Base-by-base conservation (phyloP, 73 alveolate genomes). In the Loxodes magnus region DNA sequence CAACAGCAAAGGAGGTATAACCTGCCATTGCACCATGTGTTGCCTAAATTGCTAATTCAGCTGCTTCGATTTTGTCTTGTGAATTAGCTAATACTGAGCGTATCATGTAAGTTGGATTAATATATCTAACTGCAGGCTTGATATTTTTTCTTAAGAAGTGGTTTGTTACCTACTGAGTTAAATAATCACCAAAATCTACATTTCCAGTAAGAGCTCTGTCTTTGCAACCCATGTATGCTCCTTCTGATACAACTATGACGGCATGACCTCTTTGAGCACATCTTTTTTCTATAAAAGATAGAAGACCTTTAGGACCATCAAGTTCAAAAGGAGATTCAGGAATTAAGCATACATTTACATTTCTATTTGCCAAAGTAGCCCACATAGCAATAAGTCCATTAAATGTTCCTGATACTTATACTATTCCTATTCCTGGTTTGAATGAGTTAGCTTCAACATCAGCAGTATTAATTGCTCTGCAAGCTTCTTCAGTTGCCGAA, bases 91-190 rank as follows among this genome's bases (percentile, higher is more conserved):
- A 87, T 42, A 81, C 94, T 0, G 94, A 78, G 31, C 98, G 81
- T 49, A 94, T 88, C 71, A 88, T 93, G 74, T 94, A 94, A 14
- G 99, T 92, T 5, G 99, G 99, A 68, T 94, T 97, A 65, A 94
- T 94, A 66, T 89, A 90, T 74, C 90, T 79, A 10, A 46, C 71
- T 26, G 87, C 73, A 9, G 55, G 41, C 17, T 37, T 34, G 64
- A 71, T 64, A 14, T 28, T 75, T n/a, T 85, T 77, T 50, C 25
- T 23, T 26, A 60, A 74, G 19, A 88, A 72, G 55, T 67, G 70
- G 30, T 78, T 70, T 29, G 75, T 67, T 0, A 87, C 61, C 51
- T 84, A 93, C 44, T 66, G 71, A 56, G 77, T 84, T 10, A 88
- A 51, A 28, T 58, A 59, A 19, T 74, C 72, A 24, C 99, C 99